phyloP scores from a whole-genome alignment of 2,329 filamentous ascomycete species.

The Aspergillus spinulosporus region DNA sequence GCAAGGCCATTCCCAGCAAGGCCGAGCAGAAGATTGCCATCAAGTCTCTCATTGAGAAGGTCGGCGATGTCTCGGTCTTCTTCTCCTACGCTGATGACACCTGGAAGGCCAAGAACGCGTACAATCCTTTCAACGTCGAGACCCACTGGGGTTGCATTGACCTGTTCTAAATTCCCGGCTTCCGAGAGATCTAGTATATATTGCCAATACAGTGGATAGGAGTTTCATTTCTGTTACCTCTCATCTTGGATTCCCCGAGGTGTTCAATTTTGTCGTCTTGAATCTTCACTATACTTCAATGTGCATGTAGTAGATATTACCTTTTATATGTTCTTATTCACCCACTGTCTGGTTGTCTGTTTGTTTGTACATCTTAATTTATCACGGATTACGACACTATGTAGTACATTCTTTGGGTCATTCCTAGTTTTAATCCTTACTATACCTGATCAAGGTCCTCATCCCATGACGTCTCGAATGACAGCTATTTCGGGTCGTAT shows the following conservation, averaged over 20 bases:
- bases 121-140: constrained; percentile 71
- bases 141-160: constrained; percentile 71
- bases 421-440: too few species aligned
- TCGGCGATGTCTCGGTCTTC: constrained; percentile 71
- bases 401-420: too few species aligned
- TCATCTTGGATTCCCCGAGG: not conserved
- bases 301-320: constrained; percentile 1
- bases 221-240: constrained; percentile 17
- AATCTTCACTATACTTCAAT: constrained; percentile 3
- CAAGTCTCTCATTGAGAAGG: constrained; percentile 63
- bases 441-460: too few species aligned
- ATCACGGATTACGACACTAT: constrained; percentile 11
- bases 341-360: constrained; percentile 15
- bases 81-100: constrained; percentile 77
- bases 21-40: constrained; percentile 72
- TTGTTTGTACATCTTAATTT: constrained; percentile 28
- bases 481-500: too few species aligned
- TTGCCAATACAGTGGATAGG: constrained; percentile 14
- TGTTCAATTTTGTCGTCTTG: not conserved
- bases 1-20: constrained; percentile 66
- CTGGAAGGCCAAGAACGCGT: constrained; percentile 67
- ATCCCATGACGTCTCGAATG: too few species aligned
- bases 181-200: constrained; percentile 7
- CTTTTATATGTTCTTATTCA: constrained; percentile 30
- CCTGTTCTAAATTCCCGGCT: constrained; percentile 42